Conservation (phyloP, 1,284 basidiomycete species). For the Salmacisia buchloeana region DNA sequence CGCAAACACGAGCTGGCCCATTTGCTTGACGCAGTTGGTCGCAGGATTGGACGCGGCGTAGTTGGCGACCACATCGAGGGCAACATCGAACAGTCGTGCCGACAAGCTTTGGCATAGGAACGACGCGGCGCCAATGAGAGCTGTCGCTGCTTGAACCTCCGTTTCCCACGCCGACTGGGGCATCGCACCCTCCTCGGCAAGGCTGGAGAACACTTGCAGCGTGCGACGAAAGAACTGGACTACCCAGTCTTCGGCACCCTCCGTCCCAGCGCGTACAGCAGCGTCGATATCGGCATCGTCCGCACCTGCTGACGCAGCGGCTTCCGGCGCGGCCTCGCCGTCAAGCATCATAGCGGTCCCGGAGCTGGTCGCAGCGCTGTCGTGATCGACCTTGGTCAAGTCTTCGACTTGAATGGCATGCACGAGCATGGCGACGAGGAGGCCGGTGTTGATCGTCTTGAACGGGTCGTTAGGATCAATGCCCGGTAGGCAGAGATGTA, state of each 20-base stretch:
- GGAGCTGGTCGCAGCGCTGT: too few species aligned
- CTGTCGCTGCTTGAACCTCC: conserved; percentile 75
- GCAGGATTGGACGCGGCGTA: conserved; percentile 66
- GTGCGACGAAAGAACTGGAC: conserved; percentile 78
- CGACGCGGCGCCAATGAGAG: conserved; percentile 74
- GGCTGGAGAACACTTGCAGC: conserved; percentile 79
- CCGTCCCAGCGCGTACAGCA: conserved; percentile 57
- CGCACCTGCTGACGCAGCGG: background rate
- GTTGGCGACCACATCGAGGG: conserved; percentile 75
- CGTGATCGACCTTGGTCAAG: conserved; percentile 54
- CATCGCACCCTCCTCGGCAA: conserved; percentile 77
- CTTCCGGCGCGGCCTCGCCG: conserved; percentile 21
- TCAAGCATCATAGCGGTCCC: conserved; percentile 15
- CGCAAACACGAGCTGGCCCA: conserved; percentile 81
- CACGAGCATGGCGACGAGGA: conserved; percentile 70
- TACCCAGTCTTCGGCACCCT: conserved; percentile 85
- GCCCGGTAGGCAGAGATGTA: conserved; percentile 84
- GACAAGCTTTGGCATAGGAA: conserved; percentile 82
- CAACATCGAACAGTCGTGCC: conserved; percentile 76
- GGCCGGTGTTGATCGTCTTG: conserved; percentile 73
- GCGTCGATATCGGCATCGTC: conserved; percentile 55
- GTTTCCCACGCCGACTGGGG: conserved; percentile 75
- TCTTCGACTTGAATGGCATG: conserved; percentile 80
- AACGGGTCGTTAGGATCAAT: conserved; percentile 90
- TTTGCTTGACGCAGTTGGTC: conserved; percentile 80